Percentiles rank a stretch among this genome's conserved stretches.
Evolutionary conservation across 2,329 filamentous ascomycete genomes (phyloP).

Genomic region (Hypoxylon sp.): DNA sequence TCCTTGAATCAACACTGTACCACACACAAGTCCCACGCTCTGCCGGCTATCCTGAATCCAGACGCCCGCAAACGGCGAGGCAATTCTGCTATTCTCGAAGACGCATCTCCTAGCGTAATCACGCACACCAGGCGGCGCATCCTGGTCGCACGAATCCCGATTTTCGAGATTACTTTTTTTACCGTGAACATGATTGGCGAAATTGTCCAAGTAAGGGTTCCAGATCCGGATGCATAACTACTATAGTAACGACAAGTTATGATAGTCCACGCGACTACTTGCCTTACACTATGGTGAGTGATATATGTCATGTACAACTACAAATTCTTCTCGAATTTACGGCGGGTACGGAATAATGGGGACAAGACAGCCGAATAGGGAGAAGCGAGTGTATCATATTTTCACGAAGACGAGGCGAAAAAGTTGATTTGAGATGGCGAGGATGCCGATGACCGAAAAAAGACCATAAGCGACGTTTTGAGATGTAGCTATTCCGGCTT

Average conservation of each 20-base stretch:
- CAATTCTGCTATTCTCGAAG: constrained; percentile 35
- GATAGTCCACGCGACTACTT: constrained; percentile 44
- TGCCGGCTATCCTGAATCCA: constrained; percentile 39
- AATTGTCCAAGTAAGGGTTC: constrained; percentile 31
- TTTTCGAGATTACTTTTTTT: constrained; percentile 46
- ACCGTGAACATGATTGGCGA: constrained; percentile 49
- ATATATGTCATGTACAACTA: constrained; percentile 27
- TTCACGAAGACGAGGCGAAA: constrained; percentile 28
- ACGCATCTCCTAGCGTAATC: constrained; percentile 44
- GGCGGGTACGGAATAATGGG: constrained; percentile 18
- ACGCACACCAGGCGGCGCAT: constrained; percentile 45
- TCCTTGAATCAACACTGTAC: constrained; percentile 32
- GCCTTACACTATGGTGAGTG: constrained; percentile 27
- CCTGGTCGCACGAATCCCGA: constrained; percentile 49
- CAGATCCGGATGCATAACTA: constrained; percentile 30
- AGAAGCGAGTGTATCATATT: constrained; percentile 11
- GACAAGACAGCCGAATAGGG: constrained; percentile 20
- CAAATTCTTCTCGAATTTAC: constrained; percentile 23
- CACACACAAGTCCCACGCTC: constrained; percentile 19
- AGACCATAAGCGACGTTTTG: constrained; percentile 17
- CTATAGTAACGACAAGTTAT: constrained; percentile 10
- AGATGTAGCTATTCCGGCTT: constrained; percentile 31
- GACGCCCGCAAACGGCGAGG: constrained; percentile 42
- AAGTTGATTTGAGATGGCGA: constrained; percentile 25
- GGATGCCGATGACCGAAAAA: constrained; percentile 45